Percentiles rank a stretch among this genome's conserved stretches.
phyloP scores from a whole-genome alignment of 106 monocot genomes.

The Phalaenopsis aphrodite region DNA sequence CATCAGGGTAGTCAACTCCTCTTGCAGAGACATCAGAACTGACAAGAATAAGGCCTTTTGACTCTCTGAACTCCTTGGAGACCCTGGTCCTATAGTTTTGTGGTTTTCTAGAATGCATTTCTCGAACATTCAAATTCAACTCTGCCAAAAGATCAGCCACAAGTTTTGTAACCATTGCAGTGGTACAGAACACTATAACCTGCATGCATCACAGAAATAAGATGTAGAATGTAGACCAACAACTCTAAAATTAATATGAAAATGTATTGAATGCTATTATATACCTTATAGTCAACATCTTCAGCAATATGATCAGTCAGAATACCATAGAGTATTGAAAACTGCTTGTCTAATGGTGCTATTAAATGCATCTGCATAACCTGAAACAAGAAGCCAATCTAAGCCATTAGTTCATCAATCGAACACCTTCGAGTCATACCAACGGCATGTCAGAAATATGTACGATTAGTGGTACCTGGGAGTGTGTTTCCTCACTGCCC shows the following conservation, averaged over 20 bases:
- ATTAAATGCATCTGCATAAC: constrained; percentile 66
- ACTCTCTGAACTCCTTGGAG: constrained; percentile 69
- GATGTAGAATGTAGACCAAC: not conserved
- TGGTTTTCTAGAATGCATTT: constrained; percentile 79
- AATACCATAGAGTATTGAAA: constrained; percentile 48
- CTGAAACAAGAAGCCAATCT: constrained; percentile 18
- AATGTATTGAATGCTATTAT: not conserved
- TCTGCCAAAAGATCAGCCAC: constrained; percentile 59
- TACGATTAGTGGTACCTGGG: constrained; percentile 34
- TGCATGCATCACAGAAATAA: constrained; percentile 12
- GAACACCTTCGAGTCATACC: not conserved
- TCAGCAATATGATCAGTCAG: constrained; percentile 65
- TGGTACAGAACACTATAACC: constrained; percentile 78
- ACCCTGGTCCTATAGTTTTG: constrained; percentile 68
- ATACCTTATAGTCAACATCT: constrained; percentile 68
- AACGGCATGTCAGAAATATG: not conserved
- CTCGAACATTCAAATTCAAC: constrained; percentile 59
- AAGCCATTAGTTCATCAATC: not conserved
- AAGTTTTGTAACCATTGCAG: constrained; percentile 64
- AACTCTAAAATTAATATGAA: not conserved
- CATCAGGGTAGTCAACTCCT: constrained; percentile 76
- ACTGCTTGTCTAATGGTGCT: constrained; percentile 64
- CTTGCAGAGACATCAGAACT: constrained; percentile 78
- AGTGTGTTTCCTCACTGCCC: constrained; percentile 69
- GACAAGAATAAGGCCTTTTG: constrained; percentile 78